Evolutionary conservation across 352 stramenopile genomes (phyloP), one percentile per base, ranked within the genome.

Genomic region (Phytophthora rubi): DNA sequence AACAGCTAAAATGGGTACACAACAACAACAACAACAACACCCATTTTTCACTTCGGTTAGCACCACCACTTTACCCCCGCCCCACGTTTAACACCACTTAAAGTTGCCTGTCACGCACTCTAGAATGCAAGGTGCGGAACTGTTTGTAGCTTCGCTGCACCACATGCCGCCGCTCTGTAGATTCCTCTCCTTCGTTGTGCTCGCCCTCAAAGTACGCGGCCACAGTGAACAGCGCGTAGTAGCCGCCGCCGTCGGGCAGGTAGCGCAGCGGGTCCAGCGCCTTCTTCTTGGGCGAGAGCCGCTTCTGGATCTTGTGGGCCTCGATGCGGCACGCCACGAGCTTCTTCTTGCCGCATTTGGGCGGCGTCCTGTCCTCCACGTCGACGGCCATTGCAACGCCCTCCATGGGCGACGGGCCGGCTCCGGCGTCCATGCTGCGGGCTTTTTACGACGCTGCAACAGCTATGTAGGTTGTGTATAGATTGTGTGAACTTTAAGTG

Each of bases 111-210:
- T 21, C n/a, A 52, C 67, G 52, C 66, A 92, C 83, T 62, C 75
- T 49, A 0, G 73, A 65, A 47, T 94, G 86, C 39, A 94, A 70
- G 7, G 77, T 66, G 21, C 62, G 32, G 48, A 94, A 85, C 64
- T 94, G 86, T 60, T 85, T 81, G 75, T 91, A 90, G 39, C 81
- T 93, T 8, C 86, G 81, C 18, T 86, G 72, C 64, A 90, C 83
- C 8, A 78, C 76, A 52, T 87, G 81, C 15, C 82, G 75, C 52
- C 53, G 61, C 39, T 73, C 54, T 2, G 39, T 49, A 3, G 52
- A 23, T 30, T 71, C 59, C 10, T 65, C 57, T 4, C 57, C 58
- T 32, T 80, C 70, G 3, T 21, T 21, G 18, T 44, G 47, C 21
- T 61, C 59, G 32, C 76, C 75, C 28, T 90, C 81, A 59, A 87